Conservation (phyloP, 805 yeast genomes). For the Cyberlindnera bimundalis region DNA sequence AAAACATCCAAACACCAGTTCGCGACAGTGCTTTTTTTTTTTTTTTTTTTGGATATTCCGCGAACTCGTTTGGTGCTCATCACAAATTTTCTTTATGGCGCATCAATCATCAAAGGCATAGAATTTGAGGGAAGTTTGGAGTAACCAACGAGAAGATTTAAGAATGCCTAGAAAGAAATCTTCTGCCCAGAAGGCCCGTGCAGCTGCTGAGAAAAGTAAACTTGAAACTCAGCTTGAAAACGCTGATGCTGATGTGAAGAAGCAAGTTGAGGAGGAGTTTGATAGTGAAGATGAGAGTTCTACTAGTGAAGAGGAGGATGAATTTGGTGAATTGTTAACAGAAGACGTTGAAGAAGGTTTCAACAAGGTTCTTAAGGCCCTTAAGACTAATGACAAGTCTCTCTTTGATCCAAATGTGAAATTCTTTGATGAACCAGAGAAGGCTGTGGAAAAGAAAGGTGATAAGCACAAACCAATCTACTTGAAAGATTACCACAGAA, state of each 20-base stretch:
- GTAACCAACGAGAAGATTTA: background rate
- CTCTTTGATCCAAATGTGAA: slow-evolving; percentile 64
- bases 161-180: slow-evolving; percentile 85
- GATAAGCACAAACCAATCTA: slow-evolving; percentile 66
- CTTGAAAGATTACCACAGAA: slow-evolving; percentile 89
- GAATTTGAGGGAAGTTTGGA: too few species aligned
- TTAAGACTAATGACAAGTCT: slow-evolving; percentile 61
- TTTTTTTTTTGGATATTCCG: background rate
- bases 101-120: too few species aligned
- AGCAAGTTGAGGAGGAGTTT: slow-evolving; percentile 30
- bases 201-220: slow-evolving; percentile 31
- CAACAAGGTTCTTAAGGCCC: slow-evolving; percentile 63
- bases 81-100: slow-evolving; percentile 5
- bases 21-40: background rate
- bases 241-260: slow-evolving; percentile 21
- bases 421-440: slow-evolving; percentile 67
- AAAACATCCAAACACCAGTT: slow-evolving; percentile 1
- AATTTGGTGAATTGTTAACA: slow-evolving; percentile 82
- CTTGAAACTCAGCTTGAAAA: slow-evolving; percentile 25
- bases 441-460: slow-evolving; percentile 31
- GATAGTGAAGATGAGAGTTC: slow-evolving; percentile 38
- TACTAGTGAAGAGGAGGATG: slow-evolving; percentile 70
- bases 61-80: slow-evolving; percentile 4
- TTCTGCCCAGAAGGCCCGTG: slow-evolving; percentile 68
- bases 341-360: slow-evolving; percentile 83